Evolutionary conservation across 352 stramenopile genomes (phyloP).

Genomic region (Blastocystis sp.): DNA sequence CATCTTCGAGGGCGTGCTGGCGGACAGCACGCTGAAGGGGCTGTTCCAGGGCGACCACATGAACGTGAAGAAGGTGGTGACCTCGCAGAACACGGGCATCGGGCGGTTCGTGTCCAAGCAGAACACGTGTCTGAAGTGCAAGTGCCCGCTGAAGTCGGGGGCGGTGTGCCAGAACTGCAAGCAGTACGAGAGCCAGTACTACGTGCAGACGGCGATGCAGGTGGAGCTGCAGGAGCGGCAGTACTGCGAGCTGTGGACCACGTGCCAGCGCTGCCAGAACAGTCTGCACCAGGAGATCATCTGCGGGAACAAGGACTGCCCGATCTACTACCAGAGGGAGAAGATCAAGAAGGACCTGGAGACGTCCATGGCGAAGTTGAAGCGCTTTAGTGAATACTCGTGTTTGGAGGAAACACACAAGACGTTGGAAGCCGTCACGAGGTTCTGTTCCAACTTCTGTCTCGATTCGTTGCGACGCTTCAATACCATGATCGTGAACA

Average conservation of each 20-base stretch:
- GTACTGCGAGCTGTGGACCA: slow-evolving; percentile 91
- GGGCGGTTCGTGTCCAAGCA: slow-evolving; percentile 98
- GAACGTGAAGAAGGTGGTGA: slow-evolving; percentile 88
- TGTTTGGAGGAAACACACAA: neutral
- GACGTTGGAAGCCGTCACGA: neutral
- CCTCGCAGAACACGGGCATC: slow-evolving; percentile 90
- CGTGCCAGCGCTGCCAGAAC: slow-evolving; percentile 96
- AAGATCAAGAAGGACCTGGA: slow-evolving; percentile 92
- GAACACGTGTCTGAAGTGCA: slow-evolving; percentile 91
- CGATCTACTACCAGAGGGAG: slow-evolving; percentile 98
- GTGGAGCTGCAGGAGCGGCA: slow-evolving; percentile 88
- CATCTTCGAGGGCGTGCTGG: slow-evolving; percentile 96
- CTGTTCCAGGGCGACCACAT: slow-evolving; percentile 95
- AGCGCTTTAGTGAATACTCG: slow-evolving; percentile 10
- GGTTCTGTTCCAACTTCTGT: neutral
- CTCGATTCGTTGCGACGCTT: neutral
- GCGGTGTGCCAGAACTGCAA: slow-evolving; percentile 89
- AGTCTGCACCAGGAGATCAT: slow-evolving; percentile 91
- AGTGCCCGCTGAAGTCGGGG: slow-evolving; percentile 83
- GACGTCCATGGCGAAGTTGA: neutral
- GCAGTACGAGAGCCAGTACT: slow-evolving; percentile 87
- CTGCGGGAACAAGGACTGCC: slow-evolving; percentile 91
- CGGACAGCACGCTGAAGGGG: slow-evolving; percentile 79
- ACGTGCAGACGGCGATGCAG: slow-evolving; percentile 86
- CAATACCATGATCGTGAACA: neutral